These are phyloP conservation scores for Lanmaoa pseudosensibilis DNA, from an alignment of 768 basidiomycete species.

Conservation along the genomic window DNA sequence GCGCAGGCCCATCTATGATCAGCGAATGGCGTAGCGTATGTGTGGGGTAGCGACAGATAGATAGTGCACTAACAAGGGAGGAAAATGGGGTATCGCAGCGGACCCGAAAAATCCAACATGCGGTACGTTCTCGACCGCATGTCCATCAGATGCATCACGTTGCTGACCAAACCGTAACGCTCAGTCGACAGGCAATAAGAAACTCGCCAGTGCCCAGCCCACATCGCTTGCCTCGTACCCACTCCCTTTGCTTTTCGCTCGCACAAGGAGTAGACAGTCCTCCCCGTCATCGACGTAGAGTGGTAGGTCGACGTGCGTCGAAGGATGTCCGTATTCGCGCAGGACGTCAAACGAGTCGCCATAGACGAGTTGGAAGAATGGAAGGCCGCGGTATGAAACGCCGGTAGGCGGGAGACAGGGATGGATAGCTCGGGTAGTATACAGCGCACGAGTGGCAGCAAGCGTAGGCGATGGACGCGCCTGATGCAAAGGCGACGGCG, in stretches of 20 bases:
- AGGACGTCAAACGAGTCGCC: slow-evolving; percentile 67
- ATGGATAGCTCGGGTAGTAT: slow-evolving; percentile 68
- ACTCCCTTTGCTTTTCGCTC: slow-evolving; percentile 40
- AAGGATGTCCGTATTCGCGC: slow-evolving; percentile 78
- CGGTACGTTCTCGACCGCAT: slow-evolving; percentile 1
- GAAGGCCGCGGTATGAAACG: slow-evolving; percentile 69
- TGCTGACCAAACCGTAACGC: slow-evolving; percentile 1
- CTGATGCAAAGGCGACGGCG: slow-evolving; percentile 11
- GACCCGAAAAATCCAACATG: slow-evolving; percentile 3
- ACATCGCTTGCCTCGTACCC: slow-evolving; percentile 43
- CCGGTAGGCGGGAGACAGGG: slow-evolving; percentile 62
- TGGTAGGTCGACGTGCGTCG: slow-evolving; percentile 69
- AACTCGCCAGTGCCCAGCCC: slow-evolving; percentile 84
- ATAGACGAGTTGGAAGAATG: slow-evolving; percentile 70
- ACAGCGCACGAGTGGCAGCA: slow-evolving; percentile 48
- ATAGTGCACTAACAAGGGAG: slow-evolving; percentile 7
- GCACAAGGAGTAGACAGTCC: slow-evolving; percentile 75
- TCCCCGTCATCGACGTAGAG: slow-evolving; percentile 75
- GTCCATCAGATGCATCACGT: slow-evolving; percentile 6
- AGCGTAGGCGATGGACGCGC: slow-evolving; percentile 27
- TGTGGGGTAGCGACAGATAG: slow-evolving; percentile 10
- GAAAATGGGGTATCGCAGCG: slow-evolving; percentile 15
- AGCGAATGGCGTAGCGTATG: not conserved
- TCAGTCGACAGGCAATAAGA: slow-evolving; percentile 60
- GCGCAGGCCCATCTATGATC: not conserved